Percentiles rank a stretch among this genome's conserved stretches.
These are phyloP conservation scores for Acaromyces ingoldii DNA, from an alignment of 1,284 basidiomycete genomes.

Conservation along the genomic window DNA sequence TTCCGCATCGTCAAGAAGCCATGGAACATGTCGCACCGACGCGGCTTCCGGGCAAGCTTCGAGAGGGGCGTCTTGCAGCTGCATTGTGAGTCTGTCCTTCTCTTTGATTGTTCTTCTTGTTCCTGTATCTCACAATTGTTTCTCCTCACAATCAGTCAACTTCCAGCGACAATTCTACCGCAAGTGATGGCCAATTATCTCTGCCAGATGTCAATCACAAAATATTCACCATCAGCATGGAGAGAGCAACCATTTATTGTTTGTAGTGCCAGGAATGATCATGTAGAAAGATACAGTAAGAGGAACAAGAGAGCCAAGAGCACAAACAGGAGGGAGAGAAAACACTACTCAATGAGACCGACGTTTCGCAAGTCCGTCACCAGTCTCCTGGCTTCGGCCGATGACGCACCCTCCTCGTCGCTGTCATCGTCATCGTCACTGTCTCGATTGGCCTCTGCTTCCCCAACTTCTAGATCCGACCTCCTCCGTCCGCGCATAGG, in stretches of 20 bases:
- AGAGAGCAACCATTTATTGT: too few species aligned
- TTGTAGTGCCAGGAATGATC: too few species aligned
- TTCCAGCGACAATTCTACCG: conserved; percentile 48
- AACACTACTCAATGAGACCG: too few species aligned
- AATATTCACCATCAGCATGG: too few species aligned
- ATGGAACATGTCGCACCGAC: conserved; percentile 96
- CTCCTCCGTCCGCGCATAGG: conserved; percentile 25
- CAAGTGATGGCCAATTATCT: too few species aligned
- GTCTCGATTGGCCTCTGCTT: conserved; percentile 4
- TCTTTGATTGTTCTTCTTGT: background rate
- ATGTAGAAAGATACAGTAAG: background rate
- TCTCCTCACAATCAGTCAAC: conserved; percentile 34
- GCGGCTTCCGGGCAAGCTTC: conserved; percentile 59
- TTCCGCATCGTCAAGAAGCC: conserved; percentile 95
- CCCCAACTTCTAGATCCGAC: conserved; percentile 11
- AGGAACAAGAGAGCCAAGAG: background rate
- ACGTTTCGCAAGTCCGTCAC: conserved; percentile 24
- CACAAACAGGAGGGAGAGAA: background rate
- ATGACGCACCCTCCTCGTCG: conserved; percentile 23
- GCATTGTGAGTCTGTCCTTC: conserved; percentile 25
- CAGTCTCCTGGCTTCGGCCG: too few species aligned
- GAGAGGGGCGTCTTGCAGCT: conserved; percentile 57
- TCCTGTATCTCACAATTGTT: background rate
- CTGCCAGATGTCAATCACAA: too few species aligned
- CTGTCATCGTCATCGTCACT: conserved; percentile 18